A percentile compares a stretch with the other conserved stretches of the same genome.
Evolutionary conservation across 371 early-diverging fungal species (phyloP).

Genomic region (Mortierella sp.): DNA sequence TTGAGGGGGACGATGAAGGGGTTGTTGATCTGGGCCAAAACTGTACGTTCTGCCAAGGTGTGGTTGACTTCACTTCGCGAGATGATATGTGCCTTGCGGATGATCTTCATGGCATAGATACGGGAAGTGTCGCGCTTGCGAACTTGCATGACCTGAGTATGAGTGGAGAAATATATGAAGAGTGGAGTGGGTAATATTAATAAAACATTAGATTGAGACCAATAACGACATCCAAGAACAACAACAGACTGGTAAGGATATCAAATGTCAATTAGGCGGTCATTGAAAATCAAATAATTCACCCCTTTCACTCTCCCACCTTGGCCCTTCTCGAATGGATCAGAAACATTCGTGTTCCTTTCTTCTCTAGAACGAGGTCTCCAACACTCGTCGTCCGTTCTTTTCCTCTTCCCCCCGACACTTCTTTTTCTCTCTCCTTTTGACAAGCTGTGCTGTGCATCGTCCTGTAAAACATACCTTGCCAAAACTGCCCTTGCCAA

Average conservation of each 20-base stretch:
- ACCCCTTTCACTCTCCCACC: neutral
- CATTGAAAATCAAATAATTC: conserved; percentile 9
- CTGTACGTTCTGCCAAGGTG: conserved; percentile 92
- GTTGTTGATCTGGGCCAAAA: conserved; percentile 86
- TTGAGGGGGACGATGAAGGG: conserved; percentile 93
- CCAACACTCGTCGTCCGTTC: neutral
- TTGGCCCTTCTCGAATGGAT: neutral
- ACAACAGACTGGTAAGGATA: neutral
- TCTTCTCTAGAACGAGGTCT: neutral
- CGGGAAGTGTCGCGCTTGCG: conserved; percentile 94
- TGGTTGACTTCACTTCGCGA: conserved; percentile 91
- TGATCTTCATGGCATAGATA: conserved; percentile 98
- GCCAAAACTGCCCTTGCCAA: conserved; percentile 97
- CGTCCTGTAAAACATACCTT: conserved; percentile 70
- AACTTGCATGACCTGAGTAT: conserved; percentile 88
- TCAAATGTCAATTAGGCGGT: conserved; percentile 12
- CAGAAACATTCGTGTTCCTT: neutral
- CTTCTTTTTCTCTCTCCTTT: neutral
- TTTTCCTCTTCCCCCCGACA: neutral
- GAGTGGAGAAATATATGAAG: neutral
- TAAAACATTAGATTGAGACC: neutral
- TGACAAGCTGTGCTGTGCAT: neutral
- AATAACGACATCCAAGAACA: neutral
- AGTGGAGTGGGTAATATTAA: neutral
- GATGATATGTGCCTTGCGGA: conserved; percentile 95